Base-by-base conservation (phyloP, 2,329 filamentous ascomycete genomes). In the Magnaporthiopsis incrustans region DNA sequence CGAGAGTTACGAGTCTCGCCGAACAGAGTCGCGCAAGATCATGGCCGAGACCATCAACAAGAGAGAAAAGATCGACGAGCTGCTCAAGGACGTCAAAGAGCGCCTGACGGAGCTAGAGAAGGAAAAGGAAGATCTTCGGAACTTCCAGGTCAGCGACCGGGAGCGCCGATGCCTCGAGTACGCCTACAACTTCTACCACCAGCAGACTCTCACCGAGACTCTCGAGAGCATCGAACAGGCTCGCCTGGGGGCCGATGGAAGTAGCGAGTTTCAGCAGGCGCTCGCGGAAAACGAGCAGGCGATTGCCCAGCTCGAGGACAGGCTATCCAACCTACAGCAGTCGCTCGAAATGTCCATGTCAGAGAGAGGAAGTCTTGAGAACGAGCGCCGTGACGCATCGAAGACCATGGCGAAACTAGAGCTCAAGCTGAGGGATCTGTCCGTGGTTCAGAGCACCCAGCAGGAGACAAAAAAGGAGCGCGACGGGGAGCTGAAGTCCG, bases 11-110 rank as follows among this genome's bases (percentile, higher is more conserved):
- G 95, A 99, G 77, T 89, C 91, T 63, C 89, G 94, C 64, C 87
- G 96, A 67, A 85, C 91, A 33, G 94, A 99, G 75, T 97, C 92
- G 59, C 79, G 96, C 69, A 97, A 97, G 78, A 97, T 99, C 71
- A 97, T 99, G 91, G 86, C 88, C 67, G 95, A 99, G 69, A 98
- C 95, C 22, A 92, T 94, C 75, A 96, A 92, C 77, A 98, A 97
- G 79, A 88, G 92, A 67, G 83, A 88, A 59, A 97, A 97, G 77
- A 98, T 98, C 66, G 95, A 99, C 73, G 92, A 96, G 72, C 82
- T 96, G 15, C 84, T 99, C 15, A 87, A 89, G 63, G 96, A 95
- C 72, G 97, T 99, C 76, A 92, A 95, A 71, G 91, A 96, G 71
- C 88, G 95, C 63, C 81, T 99, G 63, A 83, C 81, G 56, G 95